Evolutionary conservation across 768 basidiomycete species (phyloP).

Genomic region (Brasilioporus rufonigricans): DNA sequence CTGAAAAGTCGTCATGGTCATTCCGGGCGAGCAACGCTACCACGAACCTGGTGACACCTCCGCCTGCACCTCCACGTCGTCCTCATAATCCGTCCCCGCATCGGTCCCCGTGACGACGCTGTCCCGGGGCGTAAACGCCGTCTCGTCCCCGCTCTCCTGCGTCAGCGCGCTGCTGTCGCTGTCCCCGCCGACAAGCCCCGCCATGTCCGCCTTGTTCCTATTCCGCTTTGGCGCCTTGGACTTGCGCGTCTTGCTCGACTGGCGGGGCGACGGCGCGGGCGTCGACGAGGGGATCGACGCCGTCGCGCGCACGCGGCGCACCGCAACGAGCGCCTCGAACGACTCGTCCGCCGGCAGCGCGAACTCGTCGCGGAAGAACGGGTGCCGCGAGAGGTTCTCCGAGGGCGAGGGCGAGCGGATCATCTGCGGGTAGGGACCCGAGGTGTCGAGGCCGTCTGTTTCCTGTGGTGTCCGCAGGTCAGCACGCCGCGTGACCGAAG

Average conservation of each 20-base stretch:
- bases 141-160: slow-evolving; percentile 78
- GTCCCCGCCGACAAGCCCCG: slow-evolving; percentile 76
- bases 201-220: slow-evolving; percentile 51
- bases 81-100: slow-evolving; percentile 67
- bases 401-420: slow-evolving; percentile 67
- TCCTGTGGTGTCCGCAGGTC: slow-evolving; percentile 31
- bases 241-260: slow-evolving; percentile 34
- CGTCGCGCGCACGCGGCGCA: slow-evolving; percentile 62
- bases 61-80: slow-evolving; percentile 58
- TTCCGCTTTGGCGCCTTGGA: slow-evolving; percentile 48
- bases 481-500: background rate
- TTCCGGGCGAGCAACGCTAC: background rate
- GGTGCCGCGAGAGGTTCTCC: slow-evolving; percentile 65
- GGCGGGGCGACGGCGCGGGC: slow-evolving; percentile 54
- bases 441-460: slow-evolving; percentile 46
- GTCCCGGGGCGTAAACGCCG: slow-evolving; percentile 56
- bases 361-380: slow-evolving; percentile 74
- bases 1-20: slow-evolving; percentile 18
- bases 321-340: slow-evolving; percentile 57
- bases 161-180: slow-evolving; percentile 85
- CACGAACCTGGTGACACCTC: slow-evolving; percentile 58
- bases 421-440: slow-evolving; percentile 42
- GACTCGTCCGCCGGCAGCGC: slow-evolving; percentile 54
- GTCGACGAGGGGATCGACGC: slow-evolving; percentile 53
- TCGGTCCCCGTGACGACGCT: slow-evolving; percentile 74